Conservation (phyloP, 2,329 filamentous ascomycete genomes). For the Trichoderma breve region DNA sequence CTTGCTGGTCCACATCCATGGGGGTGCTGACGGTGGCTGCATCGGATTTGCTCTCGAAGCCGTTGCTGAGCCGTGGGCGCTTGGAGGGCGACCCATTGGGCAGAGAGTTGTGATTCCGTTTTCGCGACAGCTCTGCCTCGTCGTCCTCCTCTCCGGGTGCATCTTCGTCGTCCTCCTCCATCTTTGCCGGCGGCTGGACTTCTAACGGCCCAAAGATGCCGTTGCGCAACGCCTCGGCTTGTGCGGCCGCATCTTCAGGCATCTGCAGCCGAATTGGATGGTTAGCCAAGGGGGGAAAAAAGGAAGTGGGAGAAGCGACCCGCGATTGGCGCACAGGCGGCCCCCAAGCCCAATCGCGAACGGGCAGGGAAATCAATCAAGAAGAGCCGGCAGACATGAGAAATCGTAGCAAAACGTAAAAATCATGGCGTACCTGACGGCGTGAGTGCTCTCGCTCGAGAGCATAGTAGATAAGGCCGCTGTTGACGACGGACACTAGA, state of each 20-base stretch:
- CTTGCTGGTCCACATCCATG: slow-evolving; percentile 38
- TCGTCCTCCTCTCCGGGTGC: slow-evolving; percentile 31
- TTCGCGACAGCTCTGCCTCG: slow-evolving; percentile 46
- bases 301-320: background rate
- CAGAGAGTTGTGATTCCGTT: slow-evolving; percentile 48
- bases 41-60: slow-evolving; percentile 56
- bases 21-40: slow-evolving; percentile 38
- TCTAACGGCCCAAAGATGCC: slow-evolving; percentile 59
- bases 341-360: slow-evolving; percentile 1
- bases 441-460: slow-evolving; percentile 55
- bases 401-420: background rate
- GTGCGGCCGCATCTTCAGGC: slow-evolving; percentile 47
- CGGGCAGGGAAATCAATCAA: slow-evolving; percentile 14
- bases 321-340: slow-evolving; percentile 16
- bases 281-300: slow-evolving; percentile 2
- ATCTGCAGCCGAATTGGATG: slow-evolving; percentile 41
- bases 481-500: slow-evolving; percentile 61
- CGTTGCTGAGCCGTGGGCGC: slow-evolving; percentile 60
- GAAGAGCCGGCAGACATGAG: background rate
- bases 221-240: slow-evolving; percentile 46
- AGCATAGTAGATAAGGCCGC: slow-evolving; percentile 60
- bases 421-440: slow-evolving; percentile 45
- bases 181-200: slow-evolving; percentile 43
- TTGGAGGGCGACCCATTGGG: slow-evolving; percentile 58
- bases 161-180: slow-evolving; percentile 38